Evolutionary conservation across 768 basidiomycete species (phyloP).

Genomic region (Lactarius sp.): DNA sequence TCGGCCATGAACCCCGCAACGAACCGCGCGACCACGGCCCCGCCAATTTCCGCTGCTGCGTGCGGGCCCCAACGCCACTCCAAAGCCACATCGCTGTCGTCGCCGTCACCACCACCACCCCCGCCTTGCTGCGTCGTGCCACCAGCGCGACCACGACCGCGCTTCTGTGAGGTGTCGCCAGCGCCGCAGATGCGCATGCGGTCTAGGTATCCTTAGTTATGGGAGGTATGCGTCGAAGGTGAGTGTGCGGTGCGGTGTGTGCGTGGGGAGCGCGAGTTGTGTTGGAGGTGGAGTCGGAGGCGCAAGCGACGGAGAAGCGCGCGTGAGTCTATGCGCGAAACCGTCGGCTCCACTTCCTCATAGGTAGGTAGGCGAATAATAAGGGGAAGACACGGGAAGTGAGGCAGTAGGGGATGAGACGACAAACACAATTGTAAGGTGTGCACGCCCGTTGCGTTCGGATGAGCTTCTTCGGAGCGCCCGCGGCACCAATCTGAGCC

Average conservation of each 20-base stretch:
- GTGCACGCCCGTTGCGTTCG: too few relatives aligned
- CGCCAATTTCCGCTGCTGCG: conserved; percentile 78
- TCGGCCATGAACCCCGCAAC: conserved; percentile 76
- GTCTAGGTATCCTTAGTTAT: too few relatives aligned
- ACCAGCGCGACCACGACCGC: too few relatives aligned
- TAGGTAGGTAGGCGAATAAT: background rate
- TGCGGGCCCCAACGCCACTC: conserved; percentile 90
- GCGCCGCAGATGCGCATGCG: too few relatives aligned
- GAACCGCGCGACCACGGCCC: conserved; percentile 67
- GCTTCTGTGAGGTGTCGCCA: too few relatives aligned
- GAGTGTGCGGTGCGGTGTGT: conserved; percentile 48
- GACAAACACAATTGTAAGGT: conserved; percentile 46
- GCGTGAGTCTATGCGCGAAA: conserved; percentile 54
- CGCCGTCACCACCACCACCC: too few relatives aligned
- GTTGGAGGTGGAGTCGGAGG: conserved; percentile 47
- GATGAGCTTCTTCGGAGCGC: too few relatives aligned
- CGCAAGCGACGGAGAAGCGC: conserved; percentile 64
- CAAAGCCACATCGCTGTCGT: too few relatives aligned
- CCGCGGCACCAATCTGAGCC: too few relatives aligned
- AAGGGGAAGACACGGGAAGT: background rate
- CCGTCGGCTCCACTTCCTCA: background rate
- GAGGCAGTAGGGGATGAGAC: too few relatives aligned
- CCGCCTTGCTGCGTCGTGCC: too few relatives aligned
- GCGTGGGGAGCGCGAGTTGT: conserved; percentile 47
- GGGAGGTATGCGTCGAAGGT: too few relatives aligned